Base-by-base conservation (phyloP, 306 rosid species). In the Lupinus albus region DNA sequence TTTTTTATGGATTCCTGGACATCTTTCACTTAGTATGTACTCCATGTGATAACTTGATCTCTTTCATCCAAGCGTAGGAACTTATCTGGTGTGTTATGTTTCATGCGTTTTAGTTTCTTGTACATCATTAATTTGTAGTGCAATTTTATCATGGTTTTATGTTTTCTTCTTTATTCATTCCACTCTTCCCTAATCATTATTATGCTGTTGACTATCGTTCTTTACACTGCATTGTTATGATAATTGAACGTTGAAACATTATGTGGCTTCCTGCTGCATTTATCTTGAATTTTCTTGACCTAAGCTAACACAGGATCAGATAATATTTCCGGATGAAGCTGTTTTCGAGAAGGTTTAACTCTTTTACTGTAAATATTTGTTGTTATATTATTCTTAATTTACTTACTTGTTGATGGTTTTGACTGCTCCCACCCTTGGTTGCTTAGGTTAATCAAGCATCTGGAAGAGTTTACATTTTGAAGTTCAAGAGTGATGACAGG, bases 251-350 rank as follows among this genome's bases (percentile, higher is more conserved):
- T 41, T 56, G 33, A 59, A 58, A 68, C 2, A 47, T 36, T 61
- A 3, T 78, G 41, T 47, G 75, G 38, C 68, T 55, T 67, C 47
- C 44, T 61, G 36, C 66, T 17, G 61, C 60, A 45, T 21, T 15
- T 73, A 10, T 60, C 18, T 71, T 64, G 50, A 41, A 58, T 79
- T 73, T 87, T 72, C 91, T 89, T 92, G 73, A 92, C 82, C 59
- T 52, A 53, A 68, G 61, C 47, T 73, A 68, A 78, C 67, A 64
- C 74, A 92, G 98, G 96, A 92, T 79, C 98, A 92, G 73, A 92
- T 92, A 75, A 76, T 92, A 56, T 89, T 92, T 83, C 98, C 98
- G n/a, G 86, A 84, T 28, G 98, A 92, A 77, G 98, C 98, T 65
- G 73, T 82, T 78, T 89, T 92, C 72, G 98, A 89, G 81, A 86